A percentile compares a stretch with the other conserved stretches of the same genome.
Conservation (phyloP, 2,329 filamentous ascomycete species). For the Colletotrichum coccodes region DNA sequence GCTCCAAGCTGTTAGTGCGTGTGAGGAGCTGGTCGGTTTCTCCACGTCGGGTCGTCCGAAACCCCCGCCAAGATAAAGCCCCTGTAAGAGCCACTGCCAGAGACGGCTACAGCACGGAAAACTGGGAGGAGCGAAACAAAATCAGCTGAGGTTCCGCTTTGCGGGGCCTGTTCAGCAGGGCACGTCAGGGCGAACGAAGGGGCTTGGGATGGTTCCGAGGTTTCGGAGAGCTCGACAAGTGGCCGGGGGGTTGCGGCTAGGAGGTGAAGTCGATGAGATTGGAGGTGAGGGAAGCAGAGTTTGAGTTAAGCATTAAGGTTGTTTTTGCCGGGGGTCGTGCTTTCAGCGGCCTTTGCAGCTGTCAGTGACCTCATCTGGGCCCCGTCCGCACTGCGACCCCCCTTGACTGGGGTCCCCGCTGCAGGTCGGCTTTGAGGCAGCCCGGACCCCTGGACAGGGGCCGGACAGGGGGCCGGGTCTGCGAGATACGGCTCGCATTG, state of each 20-base stretch:
- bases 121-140: constrained; percentile 10
- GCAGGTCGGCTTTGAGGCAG: constrained; percentile 8
- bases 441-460: constrained; percentile 22
- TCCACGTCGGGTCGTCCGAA: constrained; percentile 6
- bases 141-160: constrained; percentile 12
- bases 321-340: constrained; percentile 14
- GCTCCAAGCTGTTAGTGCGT: constrained; percentile 9
- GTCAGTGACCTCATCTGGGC: constrained; percentile 23
- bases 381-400: not conserved
- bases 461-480: not conserved
- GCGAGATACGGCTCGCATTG: not conserved
- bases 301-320: constrained; percentile 32
- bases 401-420: not conserved
- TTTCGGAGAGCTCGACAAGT: constrained; percentile 1
- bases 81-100: constrained; percentile 15
- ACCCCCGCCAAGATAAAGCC: constrained; percentile 31
- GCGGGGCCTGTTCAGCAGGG: not conserved
- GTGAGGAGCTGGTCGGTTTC: constrained; percentile 3
- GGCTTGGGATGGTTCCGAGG: constrained; percentile 12
- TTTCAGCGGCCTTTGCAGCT: not conserved
- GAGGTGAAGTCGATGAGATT: not conserved
- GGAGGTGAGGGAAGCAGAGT: constrained; percentile 4
- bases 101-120: not conserved
- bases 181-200: not conserved
- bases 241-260: not conserved